These are phyloP conservation scores for Panicum virgatum DNA, from an alignment of 202 grass and related monocot genomes.

Conservation along the genomic window DNA sequence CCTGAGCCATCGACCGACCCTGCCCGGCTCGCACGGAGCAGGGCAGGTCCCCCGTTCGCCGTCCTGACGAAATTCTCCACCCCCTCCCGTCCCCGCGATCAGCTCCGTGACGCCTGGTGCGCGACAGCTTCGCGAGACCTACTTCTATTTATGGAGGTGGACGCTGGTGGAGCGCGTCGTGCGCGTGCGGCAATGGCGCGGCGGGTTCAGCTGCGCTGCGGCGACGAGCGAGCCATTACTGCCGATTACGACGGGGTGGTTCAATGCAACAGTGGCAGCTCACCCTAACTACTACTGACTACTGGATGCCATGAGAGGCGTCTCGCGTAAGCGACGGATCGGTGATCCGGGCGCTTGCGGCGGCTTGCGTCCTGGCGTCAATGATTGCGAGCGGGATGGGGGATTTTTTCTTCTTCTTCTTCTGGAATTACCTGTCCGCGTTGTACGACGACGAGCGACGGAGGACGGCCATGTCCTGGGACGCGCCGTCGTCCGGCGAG, in stretches of 20 bases:
- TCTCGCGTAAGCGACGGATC: neutral
- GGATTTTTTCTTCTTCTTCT: neutral
- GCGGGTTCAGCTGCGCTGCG: neutral
- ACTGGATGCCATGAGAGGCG: neutral
- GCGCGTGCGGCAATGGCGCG: conserved; percentile 6
- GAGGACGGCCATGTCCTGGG: conserved; percentile 43
- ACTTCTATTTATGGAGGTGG: conserved; percentile 38
- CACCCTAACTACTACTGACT: neutral
- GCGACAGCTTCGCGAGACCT: conserved; percentile 39
- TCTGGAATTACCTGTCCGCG: conserved; percentile 63
- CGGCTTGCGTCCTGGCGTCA: neutral
- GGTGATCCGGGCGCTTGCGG: neutral
- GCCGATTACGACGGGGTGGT: conserved; percentile 18
- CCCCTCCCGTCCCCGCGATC: neutral
- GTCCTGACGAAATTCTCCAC: conserved; percentile 25
- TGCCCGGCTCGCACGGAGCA: conserved; percentile 13
- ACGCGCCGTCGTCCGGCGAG: conserved; percentile 26
- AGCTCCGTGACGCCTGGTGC: conserved; percentile 11
- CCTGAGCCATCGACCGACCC: no score
- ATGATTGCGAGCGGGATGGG: neutral
- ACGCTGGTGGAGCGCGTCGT: conserved; percentile 4
- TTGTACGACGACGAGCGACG: conserved; percentile 74
- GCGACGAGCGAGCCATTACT: neutral
- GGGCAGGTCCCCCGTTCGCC: neutral
- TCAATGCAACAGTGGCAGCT: conserved; percentile 40